These are phyloP conservation scores for Nevesoporus exiguus DNA, from an alignment of 768 basidiomycete species.

Conservation along the genomic window DNA sequence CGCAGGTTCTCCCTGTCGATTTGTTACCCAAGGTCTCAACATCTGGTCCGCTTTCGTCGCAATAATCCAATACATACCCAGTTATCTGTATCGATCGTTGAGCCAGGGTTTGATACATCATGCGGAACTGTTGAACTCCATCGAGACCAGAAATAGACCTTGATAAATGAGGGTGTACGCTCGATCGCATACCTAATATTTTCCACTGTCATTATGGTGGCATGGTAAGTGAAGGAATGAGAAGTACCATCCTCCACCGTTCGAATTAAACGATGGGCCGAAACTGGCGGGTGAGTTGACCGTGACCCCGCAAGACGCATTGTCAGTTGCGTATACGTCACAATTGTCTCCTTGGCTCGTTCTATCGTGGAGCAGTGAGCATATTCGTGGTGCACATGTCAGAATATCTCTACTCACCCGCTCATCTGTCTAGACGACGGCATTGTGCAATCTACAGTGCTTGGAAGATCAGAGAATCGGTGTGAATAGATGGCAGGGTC, in stretches of 20 bases:
- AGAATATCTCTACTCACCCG: slow-evolving; percentile 22
- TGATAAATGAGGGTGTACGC: slow-evolving; percentile 32
- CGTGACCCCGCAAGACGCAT: slow-evolving; percentile 32
- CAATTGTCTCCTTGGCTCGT: slow-evolving; percentile 29
- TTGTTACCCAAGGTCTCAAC: not conserved
- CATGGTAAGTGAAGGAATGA: not conserved
- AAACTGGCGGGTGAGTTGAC: slow-evolving; percentile 26
- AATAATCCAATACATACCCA: slow-evolving; percentile 20
- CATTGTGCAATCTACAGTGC: slow-evolving; percentile 32
- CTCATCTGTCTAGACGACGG: slow-evolving; percentile 26
- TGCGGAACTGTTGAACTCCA: slow-evolving; percentile 27
- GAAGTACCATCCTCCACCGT: slow-evolving; percentile 36
- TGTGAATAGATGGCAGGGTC: not conserved
- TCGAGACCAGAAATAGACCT: slow-evolving; percentile 41
- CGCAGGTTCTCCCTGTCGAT: slow-evolving; percentile 48
- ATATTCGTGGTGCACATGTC: not conserved
- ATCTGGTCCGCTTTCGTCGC: not conserved
- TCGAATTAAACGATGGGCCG: slow-evolving; percentile 34
- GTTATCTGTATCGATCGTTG: slow-evolving; percentile 13
- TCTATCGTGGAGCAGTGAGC: slow-evolving; percentile 12
- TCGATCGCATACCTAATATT: slow-evolving; percentile 37
- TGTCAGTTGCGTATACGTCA: slow-evolving; percentile 25
- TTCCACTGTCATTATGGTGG: not conserved
- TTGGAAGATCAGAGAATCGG: not conserved
- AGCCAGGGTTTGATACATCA: slow-evolving; percentile 28